These are phyloP conservation scores for Persicaria tinctoria DNA, from an alignment of 148 eudicot genomes.

Conservation along the genomic window DNA sequence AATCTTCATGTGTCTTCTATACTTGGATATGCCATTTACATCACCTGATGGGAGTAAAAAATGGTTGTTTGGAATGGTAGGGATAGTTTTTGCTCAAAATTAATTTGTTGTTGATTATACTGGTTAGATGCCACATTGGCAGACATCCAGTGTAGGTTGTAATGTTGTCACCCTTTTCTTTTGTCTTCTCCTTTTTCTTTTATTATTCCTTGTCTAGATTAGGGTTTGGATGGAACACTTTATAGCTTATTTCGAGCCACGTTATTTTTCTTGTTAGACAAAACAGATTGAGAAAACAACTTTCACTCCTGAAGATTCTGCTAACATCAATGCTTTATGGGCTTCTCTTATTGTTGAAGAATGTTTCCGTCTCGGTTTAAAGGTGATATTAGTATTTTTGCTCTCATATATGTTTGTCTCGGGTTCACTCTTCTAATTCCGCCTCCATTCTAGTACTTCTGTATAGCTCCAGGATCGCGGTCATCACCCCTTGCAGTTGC, in stretches of 20 bases:
- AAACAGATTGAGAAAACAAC: conserved; percentile 22
- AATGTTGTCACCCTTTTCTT: not conserved
- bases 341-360: conserved; percentile 89
- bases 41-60: not conserved
- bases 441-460: conserved; percentile 69
- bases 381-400: conserved; percentile 43
- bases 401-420: conserved; percentile 2
- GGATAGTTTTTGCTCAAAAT: not conserved
- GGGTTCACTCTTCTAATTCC: conserved; percentile 29
- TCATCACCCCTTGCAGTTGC: conserved; percentile 95
- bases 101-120: not conserved
- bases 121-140: not conserved
- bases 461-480: conserved; percentile 98
- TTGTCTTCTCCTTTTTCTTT: not conserved
- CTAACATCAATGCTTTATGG: conserved; percentile 88
- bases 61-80: not conserved
- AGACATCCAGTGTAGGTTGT: not conserved
- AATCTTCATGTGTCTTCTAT: not conserved
- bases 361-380: conserved; percentile 90
- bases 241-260: not conserved
- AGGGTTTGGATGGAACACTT: not conserved
- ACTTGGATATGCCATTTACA: not conserved
- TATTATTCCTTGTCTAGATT: not conserved
- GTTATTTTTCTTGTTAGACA: conserved; percentile 24
- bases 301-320: conserved; percentile 32